Conservation (phyloP, 2,329 filamentous ascomycete species). For the Rhynchosporium agropyri region DNA sequence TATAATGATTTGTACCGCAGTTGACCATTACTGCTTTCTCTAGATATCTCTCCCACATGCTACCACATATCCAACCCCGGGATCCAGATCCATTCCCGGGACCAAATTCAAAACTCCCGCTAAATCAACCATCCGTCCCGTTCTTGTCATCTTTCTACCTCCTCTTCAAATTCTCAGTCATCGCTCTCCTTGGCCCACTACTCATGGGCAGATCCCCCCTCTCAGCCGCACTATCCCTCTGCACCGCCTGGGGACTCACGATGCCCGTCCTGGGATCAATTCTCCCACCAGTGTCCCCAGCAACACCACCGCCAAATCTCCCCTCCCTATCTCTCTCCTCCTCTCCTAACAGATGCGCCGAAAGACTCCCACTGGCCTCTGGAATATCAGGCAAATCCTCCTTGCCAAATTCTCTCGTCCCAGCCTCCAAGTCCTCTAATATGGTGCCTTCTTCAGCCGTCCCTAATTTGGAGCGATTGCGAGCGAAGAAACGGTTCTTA, state of each 20-base stretch:
- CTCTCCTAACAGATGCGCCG: slow-evolving; percentile 23
- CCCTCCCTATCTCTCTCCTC: slow-evolving; percentile 5
- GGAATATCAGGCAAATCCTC: slow-evolving; percentile 50
- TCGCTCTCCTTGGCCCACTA: slow-evolving; percentile 21
- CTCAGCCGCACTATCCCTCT: slow-evolving; percentile 32
- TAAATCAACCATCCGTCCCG: slow-evolving; percentile 7
- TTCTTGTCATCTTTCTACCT: neutral
- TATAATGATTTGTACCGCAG: no score
- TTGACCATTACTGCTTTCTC: no score
- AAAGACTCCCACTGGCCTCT: slow-evolving; percentile 38
- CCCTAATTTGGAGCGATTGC: slow-evolving; percentile 43
- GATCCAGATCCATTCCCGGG: no score
- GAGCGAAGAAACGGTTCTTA: slow-evolving; percentile 64
- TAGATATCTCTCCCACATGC: no score
- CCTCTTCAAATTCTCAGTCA: slow-evolving; percentile 24
- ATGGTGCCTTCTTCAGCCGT: slow-evolving; percentile 34
- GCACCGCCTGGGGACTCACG: slow-evolving; percentile 40
- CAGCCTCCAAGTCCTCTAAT: slow-evolving; percentile 40
- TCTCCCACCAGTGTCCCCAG: slow-evolving; percentile 2
- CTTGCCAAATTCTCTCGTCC: slow-evolving; percentile 26
- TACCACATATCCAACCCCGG: no score
- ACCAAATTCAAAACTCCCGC: slow-evolving; percentile 7
- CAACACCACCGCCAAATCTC: no score
- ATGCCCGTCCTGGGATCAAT: slow-evolving; percentile 42
- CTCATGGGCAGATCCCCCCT: slow-evolving; percentile 34